These are phyloP conservation scores for Aspergillus sp. DNA, from an alignment of 2,329 filamentous ascomycete species.

Conservation along the genomic window DNA sequence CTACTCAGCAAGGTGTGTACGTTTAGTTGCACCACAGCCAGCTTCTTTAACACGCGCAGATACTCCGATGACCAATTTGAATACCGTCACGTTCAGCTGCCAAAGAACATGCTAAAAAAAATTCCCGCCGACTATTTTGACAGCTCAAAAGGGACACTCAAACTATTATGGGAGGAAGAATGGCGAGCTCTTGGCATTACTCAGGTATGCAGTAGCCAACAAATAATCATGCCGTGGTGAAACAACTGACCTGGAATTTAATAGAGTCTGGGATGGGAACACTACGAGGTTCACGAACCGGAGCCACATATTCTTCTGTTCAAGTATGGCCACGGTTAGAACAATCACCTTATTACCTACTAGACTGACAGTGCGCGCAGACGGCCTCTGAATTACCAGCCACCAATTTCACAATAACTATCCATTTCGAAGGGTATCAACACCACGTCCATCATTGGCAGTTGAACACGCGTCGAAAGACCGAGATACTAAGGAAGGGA, in stretches of 20 bases:
- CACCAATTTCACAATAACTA: slow-evolving; percentile 51
- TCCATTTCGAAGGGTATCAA: neutral
- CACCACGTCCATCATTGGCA: neutral
- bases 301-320: slow-evolving; percentile 98
- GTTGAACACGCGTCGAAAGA: neutral
- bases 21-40: neutral
- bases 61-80: slow-evolving; percentile 93
- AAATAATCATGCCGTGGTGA: neutral
- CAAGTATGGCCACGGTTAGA: slow-evolving; percentile 66
- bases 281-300: slow-evolving; percentile 98
- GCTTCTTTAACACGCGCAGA: slow-evolving; percentile 50
- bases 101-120: slow-evolving; percentile 96
- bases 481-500: neutral
- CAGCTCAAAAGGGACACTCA: slow-evolving; percentile 82
- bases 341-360: slow-evolving; percentile 3
- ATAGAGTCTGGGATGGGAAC: slow-evolving; percentile 97
- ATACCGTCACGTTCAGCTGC: slow-evolving; percentile 96
- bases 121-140: slow-evolving; percentile 97
- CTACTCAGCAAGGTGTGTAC: slow-evolving; percentile 80
- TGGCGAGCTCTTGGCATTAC: slow-evolving; percentile 97
- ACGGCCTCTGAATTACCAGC: slow-evolving; percentile 81
- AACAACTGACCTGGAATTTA: slow-evolving; percentile 3
- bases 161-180: slow-evolving; percentile 96
- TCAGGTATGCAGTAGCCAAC: slow-evolving; percentile 62
- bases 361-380: slow-evolving; percentile 46